Evolutionary conservation across 2,329 filamentous ascomycete genomes (phyloP).

Genomic region (Rutstroemia sp.): DNA sequence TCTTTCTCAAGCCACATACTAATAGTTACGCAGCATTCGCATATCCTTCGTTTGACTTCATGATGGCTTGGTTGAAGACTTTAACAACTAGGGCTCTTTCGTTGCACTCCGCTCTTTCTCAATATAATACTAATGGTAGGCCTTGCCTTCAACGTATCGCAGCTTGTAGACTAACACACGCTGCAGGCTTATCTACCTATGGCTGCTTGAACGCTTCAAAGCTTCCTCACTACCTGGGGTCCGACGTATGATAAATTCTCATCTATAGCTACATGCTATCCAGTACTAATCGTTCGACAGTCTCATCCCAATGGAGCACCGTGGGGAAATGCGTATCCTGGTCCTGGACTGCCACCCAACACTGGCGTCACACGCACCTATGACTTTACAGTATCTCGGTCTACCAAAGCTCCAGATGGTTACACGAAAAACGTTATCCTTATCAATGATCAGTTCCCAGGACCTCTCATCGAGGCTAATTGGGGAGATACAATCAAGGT

Average conservation of each 20-base stretch:
- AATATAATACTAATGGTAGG: constrained; percentile 8
- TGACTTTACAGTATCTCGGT: constrained; percentile 26
- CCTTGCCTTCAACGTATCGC: not conserved
- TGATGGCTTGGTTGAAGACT: constrained; percentile 5
- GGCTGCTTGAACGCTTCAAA: constrained; percentile 28
- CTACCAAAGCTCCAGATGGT: constrained; percentile 32
- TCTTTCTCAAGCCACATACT: not conserved
- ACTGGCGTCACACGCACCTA: constrained; percentile 33
- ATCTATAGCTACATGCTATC: not conserved
- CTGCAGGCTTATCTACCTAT: constrained; percentile 18
- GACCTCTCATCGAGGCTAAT: constrained; percentile 28
- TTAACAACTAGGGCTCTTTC: constrained; percentile 3
- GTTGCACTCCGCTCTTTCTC: constrained; percentile 5
- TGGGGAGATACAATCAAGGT: constrained; percentile 42
- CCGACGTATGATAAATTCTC: constrained; percentile 30
- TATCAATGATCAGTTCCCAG: constrained; percentile 29
- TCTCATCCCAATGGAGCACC: constrained; percentile 39
- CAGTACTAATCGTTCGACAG: not conserved
- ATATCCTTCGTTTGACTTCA: not conserved
- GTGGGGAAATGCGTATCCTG: constrained; percentile 39
- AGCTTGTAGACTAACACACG: not conserved
- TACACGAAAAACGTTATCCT: constrained; percentile 44
- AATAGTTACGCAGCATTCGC: not conserved
- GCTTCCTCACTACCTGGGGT: constrained; percentile 35
- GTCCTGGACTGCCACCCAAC: constrained; percentile 20